Evolutionary conservation across 108 stramenopile genomes (phyloP).

Genomic region (Nitzschia inconspicua): DNA sequence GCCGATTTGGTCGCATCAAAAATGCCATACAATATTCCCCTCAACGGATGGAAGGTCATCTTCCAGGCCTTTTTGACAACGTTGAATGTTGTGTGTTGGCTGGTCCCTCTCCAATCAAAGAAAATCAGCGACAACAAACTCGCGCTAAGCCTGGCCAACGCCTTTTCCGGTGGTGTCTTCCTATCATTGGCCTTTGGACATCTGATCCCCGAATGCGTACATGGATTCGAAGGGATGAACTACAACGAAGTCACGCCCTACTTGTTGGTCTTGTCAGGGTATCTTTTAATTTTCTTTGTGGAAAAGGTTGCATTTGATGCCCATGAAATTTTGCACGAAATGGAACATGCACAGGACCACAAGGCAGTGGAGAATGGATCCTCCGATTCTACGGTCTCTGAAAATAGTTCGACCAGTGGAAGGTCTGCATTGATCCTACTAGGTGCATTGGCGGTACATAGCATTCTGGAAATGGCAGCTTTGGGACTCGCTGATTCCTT

Average conservation of each 20-base stretch:
- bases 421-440: slow-evolving; percentile 91
- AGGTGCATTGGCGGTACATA: slow-evolving; percentile 91
- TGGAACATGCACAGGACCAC: slow-evolving; percentile 44
- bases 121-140: slow-evolving; percentile 79
- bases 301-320: slow-evolving; percentile 97
- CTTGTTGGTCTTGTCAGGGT: slow-evolving; percentile 81
- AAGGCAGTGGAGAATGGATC: slow-evolving; percentile 4
- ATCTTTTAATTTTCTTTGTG: slow-evolving; percentile 94
- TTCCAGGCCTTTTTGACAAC: slow-evolving; percentile 82
- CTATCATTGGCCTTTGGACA: slow-evolving; percentile 94
- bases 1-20: slow-evolving; percentile 4
- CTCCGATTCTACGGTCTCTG: slow-evolving; percentile 7
- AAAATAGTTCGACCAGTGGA: slow-evolving; percentile 41
- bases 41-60: slow-evolving; percentile 86
- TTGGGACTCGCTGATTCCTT: slow-evolving; percentile 86
- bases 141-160: slow-evolving; percentile 85
- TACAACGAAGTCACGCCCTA: slow-evolving; percentile 78
- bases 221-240: slow-evolving; percentile 70
- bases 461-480: slow-evolving; percentile 92
- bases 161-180: slow-evolving; percentile 97
- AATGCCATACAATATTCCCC: slow-evolving; percentile 63
- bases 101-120: slow-evolving; percentile 75
- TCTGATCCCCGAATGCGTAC: slow-evolving; percentile 92
- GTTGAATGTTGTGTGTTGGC: slow-evolving; percentile 90
- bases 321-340: slow-evolving; percentile 81